Percentiles rank a stretch among this genome's conserved stretches.
Conservation (phyloP, 2,329 filamentous ascomycete species). For the Cytospora chrysosperma region DNA sequence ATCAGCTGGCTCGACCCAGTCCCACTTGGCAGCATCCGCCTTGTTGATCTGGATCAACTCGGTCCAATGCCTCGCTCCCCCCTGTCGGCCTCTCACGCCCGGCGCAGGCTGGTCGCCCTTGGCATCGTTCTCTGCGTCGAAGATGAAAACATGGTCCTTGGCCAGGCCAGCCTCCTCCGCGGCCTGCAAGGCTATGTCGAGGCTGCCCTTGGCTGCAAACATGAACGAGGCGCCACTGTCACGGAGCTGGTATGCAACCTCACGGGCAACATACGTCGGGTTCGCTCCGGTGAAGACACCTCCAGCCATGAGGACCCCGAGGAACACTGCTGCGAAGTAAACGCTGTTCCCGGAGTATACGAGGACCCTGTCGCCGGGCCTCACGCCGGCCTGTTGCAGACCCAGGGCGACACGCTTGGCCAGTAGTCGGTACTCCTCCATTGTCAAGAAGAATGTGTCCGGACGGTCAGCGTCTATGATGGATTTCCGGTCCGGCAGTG, state of each 20-base stretch:
- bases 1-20: conserved; percentile 59
- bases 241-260: conserved; percentile 72
- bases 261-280: conserved; percentile 56
- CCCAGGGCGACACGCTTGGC: conserved; percentile 72
- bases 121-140: conserved; percentile 54
- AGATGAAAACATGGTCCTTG: conserved; percentile 58
- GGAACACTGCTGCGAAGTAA: conserved; percentile 68
- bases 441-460: conserved; percentile 65
- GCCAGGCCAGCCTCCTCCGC: conserved; percentile 57
- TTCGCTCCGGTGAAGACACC: conserved; percentile 69
- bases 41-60: conserved; percentile 51
- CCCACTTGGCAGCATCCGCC: conserved; percentile 54
- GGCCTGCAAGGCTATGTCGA: conserved; percentile 66
- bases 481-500: conserved; percentile 43
- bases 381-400: conserved; percentile 61
- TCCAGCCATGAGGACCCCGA: conserved; percentile 75
- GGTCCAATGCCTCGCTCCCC: conserved; percentile 62
- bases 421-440: conserved; percentile 64
- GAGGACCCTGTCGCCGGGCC: conserved; percentile 67
- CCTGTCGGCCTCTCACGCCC: conserved; percentile 26
- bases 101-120: conserved; percentile 27
- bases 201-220: conserved; percentile 58
- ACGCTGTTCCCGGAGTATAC: conserved; percentile 73
- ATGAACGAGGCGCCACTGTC: conserved; percentile 69
- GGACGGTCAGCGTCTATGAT: conserved; percentile 67